Percentiles rank a stretch among this genome's conserved stretches.
Evolutionary conservation across 768 basidiomycete genomes (phyloP).

Genomic region (Boletus tomentosulus): DNA sequence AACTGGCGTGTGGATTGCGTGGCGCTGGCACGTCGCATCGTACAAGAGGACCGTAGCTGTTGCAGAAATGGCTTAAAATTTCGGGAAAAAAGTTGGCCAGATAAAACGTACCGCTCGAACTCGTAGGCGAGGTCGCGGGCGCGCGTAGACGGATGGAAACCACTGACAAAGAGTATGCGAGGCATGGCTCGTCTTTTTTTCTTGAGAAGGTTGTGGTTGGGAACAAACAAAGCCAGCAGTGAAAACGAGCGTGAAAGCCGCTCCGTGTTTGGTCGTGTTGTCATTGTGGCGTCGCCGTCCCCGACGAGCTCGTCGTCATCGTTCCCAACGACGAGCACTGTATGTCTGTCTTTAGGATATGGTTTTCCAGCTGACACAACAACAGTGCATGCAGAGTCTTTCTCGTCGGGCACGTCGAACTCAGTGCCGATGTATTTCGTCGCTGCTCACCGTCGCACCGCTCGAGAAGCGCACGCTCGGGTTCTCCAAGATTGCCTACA

Average conservation of each 20-base stretch:
- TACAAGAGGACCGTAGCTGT: conserved; percentile 75
- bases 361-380: conserved; percentile 3
- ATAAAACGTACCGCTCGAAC: conserved; percentile 67
- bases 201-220: conserved; percentile 17
- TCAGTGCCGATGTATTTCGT: conserved; percentile 9
- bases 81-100: neutral
- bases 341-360: neutral
- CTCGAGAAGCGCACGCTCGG: conserved; percentile 19
- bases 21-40: conserved; percentile 90
- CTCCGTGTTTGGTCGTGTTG: conserved; percentile 31
- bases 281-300: conserved; percentile 31
- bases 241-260: conserved; percentile 28
- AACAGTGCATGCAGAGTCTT: conserved; percentile 21
- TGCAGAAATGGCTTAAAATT: conserved; percentile 5
- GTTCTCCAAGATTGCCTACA: conserved; percentile 33
- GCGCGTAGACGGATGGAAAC: conserved; percentile 78
- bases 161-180: conserved; percentile 84
- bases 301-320: neutral
- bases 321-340: conserved; percentile 1
- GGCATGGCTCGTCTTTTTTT: conserved; percentile 44
- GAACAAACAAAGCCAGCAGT: conserved; percentile 12
- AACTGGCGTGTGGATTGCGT: conserved; percentile 66
- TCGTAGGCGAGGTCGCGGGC: conserved; percentile 82
- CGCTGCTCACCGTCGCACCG: conserved; percentile 21
- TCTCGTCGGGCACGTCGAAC: conserved; percentile 6